Evolutionary conservation across 306 rosid species (phyloP), one percentile per base, ranked within the genome.

Genomic region (Rosa persica): DNA sequence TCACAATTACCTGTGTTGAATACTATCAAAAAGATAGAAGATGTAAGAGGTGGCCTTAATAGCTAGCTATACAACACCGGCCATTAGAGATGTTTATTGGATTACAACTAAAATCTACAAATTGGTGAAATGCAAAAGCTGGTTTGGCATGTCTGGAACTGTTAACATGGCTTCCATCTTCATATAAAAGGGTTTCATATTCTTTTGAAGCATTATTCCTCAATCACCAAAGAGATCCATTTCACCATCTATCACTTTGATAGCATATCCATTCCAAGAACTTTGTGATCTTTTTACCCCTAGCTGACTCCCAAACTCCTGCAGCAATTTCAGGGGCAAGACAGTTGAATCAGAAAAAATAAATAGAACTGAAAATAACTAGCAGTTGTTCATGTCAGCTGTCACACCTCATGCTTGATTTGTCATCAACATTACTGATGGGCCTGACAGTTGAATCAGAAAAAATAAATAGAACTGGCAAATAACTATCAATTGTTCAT

Each of bases 261-360:
- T 72, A 65, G 71, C 71, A 67, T 60, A 76, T 72, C 82, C 72
- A 25, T 47, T 76, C 68, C 38, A 70, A 52, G 77, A 80, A 77
- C 60, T 55, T 72, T 61, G 60, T 76, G 20, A 47, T 52, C 40
- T 12, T 76, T 80, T 80, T 62, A 38, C 49, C 42, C 57, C 87
- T 86, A 90, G 83, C 89, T 90, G 78, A 95, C 85, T 73, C 96
- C 92, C 84, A 81, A 68, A 81, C 88, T 85, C 92, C 97, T 91
- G 97, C 36, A 72, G 65, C 44, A 76, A 62, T 79, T 80, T 80
- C 27, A 84, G 76, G 77, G 72, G 60, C 8, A 8, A 30, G 36
- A 73, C 9, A 36, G 22, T 52, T 62, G 66, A 47, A 78, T 69
- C 48, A 51, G 77, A 7, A 16, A 3, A 43, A 8, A 16, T 4